phyloP scores from a whole-genome alignment of 495 filamentous ascomycete genomes.

The Aspergillus ellipticus region DNA sequence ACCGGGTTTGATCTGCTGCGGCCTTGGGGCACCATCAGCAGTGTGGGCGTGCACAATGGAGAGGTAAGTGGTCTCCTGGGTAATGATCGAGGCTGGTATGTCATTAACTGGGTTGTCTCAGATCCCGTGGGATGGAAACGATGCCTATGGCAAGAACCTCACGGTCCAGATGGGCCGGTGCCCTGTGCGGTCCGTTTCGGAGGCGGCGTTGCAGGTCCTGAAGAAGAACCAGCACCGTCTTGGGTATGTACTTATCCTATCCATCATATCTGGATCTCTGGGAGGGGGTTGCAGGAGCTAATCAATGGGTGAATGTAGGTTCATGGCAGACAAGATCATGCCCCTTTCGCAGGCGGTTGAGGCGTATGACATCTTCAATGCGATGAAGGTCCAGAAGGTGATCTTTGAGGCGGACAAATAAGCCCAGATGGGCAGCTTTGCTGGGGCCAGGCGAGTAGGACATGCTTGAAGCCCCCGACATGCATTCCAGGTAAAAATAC shows the following conservation, averaged over 20 bases:
- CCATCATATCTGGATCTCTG: slow-evolving; percentile 3
- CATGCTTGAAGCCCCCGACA: neutral
- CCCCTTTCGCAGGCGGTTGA: slow-evolving; percentile 77
- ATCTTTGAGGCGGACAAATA: slow-evolving; percentile 56
- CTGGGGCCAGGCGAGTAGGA: neutral
- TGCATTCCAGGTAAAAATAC: neutral
- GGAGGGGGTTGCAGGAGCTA: slow-evolving; percentile 21
- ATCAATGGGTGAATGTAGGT: slow-evolving; percentile 46
- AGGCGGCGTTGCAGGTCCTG: slow-evolving; percentile 71
- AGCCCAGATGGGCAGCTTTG: neutral
- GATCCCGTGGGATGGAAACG: slow-evolving; percentile 79
- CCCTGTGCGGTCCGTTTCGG: slow-evolving; percentile 81
- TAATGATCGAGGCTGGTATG: neutral
- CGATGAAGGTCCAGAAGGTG: slow-evolving; percentile 87
- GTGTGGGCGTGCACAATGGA: slow-evolving; percentile 89
- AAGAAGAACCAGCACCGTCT: slow-evolving; percentile 78
- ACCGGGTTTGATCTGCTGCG: slow-evolving; percentile 82
- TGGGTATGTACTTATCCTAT: slow-evolving; percentile 53
- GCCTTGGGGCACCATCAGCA: slow-evolving; percentile 83
- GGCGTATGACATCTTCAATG: slow-evolving; percentile 88
- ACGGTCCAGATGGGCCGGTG: slow-evolving; percentile 92
- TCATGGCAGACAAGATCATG: slow-evolving; percentile 95
- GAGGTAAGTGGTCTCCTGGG: slow-evolving; percentile 50
- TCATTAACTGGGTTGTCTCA: slow-evolving; percentile 23
- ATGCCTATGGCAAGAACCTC: slow-evolving; percentile 89